Percentiles rank a stretch among this genome's conserved stretches.
Evolutionary conservation across 2,329 filamentous ascomycete species (phyloP).

Genomic region (Paracoccidioides lutzii): DNA sequence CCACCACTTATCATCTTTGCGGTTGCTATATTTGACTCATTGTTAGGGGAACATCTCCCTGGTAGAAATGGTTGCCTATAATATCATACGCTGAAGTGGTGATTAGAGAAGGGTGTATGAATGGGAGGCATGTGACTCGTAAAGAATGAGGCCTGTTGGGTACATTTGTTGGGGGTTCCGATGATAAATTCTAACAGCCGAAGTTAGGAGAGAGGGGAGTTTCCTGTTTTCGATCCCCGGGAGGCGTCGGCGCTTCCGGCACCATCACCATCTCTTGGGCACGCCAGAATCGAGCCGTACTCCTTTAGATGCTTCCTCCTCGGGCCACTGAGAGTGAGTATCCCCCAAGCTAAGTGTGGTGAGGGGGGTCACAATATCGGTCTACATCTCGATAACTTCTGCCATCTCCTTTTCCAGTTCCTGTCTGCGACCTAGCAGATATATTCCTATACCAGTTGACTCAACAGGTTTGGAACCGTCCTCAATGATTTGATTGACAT

Average conservation of each 20-base stretch:
- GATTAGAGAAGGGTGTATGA: not conserved
- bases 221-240: not conserved
- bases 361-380: not conserved
- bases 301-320: no score
- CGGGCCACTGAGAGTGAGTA: conserved; percentile 2
- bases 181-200: not conserved
- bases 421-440: not conserved
- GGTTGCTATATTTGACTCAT: not conserved
- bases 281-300: no score
- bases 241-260: not conserved
- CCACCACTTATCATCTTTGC: not conserved
- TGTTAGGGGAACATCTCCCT: conserved; percentile 5
- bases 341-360: not conserved
- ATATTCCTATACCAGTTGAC: not conserved
- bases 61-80: conserved; percentile 17
- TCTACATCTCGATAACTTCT: not conserved
- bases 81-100: conserved; percentile 2
- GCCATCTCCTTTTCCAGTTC: not conserved
- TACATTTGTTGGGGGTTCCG: not conserved
- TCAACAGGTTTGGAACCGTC: not conserved
- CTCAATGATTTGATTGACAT: conserved; percentile 1
- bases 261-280: not conserved
- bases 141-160: not conserved
- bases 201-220: not conserved
- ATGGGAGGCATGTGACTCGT: not conserved